Percentiles rank a stretch among this genome's conserved stretches.
Conservation (phyloP, 805 yeast genomes). For the Candida piceae region DNA sequence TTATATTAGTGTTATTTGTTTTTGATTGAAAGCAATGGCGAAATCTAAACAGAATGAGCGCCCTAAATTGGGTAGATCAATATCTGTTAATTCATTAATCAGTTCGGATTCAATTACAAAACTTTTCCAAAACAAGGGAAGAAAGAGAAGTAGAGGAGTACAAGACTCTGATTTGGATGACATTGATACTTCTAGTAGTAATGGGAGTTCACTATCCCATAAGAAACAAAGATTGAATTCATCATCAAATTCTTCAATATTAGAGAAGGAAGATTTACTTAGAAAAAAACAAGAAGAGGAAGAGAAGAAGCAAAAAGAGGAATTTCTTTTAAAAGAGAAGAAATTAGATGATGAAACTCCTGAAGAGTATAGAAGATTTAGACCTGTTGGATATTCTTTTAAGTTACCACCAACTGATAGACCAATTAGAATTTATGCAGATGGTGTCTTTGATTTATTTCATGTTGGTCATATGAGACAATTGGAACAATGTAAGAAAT, state of each 20-base stretch:
- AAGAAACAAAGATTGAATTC: constrained; percentile 5
- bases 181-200: neutral
- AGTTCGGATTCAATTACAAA: constrained; percentile 20
- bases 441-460: constrained; percentile 95
- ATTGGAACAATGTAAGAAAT: constrained; percentile 91
- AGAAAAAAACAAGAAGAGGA: constrained; percentile 17
- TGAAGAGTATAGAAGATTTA: constrained; percentile 63
- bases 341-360: constrained; percentile 62
- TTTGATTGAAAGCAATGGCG: neutral
- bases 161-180: constrained; percentile 11
- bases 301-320: constrained; percentile 24
- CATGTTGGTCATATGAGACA: constrained; percentile 98
- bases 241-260: constrained; percentile 2
- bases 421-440: constrained; percentile 93
- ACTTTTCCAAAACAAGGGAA: constrained; percentile 15
- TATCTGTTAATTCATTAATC: constrained; percentile 16
- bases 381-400: constrained; percentile 75
- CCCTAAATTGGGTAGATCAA: constrained; percentile 7
- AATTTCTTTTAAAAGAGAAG: constrained; percentile 41
- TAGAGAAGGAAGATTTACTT: neutral
- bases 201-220: neutral
- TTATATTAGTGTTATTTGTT: no score
- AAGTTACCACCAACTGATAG: constrained; percentile 81
- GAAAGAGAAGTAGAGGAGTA: constrained; percentile 11
- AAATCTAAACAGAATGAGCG: constrained; percentile 4